Evolutionary conservation across 1,139 yeast genomes (phyloP).

Genomic region (Nadsonia commutata): DNA sequence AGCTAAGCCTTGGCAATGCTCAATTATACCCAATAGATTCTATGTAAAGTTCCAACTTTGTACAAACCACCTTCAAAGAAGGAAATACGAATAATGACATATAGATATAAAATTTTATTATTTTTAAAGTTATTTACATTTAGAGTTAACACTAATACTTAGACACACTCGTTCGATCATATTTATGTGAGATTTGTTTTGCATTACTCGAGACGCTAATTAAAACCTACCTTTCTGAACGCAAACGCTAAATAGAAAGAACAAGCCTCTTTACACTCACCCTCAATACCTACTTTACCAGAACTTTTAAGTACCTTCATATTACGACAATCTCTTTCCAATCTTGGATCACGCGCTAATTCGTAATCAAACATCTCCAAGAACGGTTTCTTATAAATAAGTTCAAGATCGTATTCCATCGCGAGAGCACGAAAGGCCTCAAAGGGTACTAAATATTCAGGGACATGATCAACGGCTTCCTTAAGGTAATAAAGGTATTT

Average conservation of each 20-base stretch:
- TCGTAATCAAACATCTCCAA: conserved; percentile 72
- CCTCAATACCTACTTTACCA: conserved; percentile 77
- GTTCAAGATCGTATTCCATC: conserved; percentile 64
- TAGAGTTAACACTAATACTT: too few species aligned
- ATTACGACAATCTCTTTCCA: conserved; percentile 8
- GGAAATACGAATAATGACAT: too few species aligned
- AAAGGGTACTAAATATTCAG: conserved; percentile 95
- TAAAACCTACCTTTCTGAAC: conserved; percentile 38
- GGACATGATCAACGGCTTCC: conserved; percentile 93
- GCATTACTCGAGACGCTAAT: too few species aligned
- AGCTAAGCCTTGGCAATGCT: too few species aligned
- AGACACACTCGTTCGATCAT: too few species aligned
- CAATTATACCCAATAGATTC: too few species aligned
- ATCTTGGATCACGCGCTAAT: conserved; percentile 31
- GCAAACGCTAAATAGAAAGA: conserved; percentile 73
- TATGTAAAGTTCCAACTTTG: too few species aligned
- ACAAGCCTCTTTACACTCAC: conserved; percentile 82
- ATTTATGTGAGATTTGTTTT: too few species aligned
- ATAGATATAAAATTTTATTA: too few species aligned
- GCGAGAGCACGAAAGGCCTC: conserved; percentile 73
- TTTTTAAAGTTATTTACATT: too few species aligned
- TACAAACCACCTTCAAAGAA: too few species aligned
- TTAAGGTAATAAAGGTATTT: conserved; percentile 65
- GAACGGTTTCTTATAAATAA: conserved; percentile 64
- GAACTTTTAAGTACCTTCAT: conserved; percentile 33